phyloP scores from a whole-genome alignment of 148 eudicot genomes.

The Persicaria tinctoria region DNA sequence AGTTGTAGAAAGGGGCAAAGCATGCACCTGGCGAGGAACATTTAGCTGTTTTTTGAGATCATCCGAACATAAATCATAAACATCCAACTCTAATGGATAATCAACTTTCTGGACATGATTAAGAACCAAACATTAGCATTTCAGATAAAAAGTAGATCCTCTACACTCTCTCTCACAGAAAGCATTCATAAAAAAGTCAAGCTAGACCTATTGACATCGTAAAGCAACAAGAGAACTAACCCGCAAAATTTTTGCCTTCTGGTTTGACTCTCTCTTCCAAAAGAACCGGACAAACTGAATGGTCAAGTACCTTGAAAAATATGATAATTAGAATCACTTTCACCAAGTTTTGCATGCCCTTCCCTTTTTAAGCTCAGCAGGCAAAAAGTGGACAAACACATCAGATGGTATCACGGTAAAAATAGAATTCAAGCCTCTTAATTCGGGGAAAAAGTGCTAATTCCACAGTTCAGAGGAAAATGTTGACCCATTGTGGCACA shows the following conservation, averaged over 20 bases:
- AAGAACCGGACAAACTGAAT: slow-evolving; percentile 95
- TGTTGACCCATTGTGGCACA: not conserved
- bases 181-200: not conserved
- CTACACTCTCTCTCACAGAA: not conserved
- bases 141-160: not conserved
- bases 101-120: slow-evolving; percentile 76
- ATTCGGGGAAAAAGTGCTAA: not conserved
- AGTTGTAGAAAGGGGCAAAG: not conserved
- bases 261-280: slow-evolving; percentile 99
- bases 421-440: not conserved
- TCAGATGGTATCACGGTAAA: not conserved
- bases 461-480: not conserved
- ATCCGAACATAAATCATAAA: slow-evolving; percentile 86
- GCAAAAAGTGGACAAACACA: not conserved
- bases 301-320: slow-evolving; percentile 67
- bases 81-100: slow-evolving; percentile 88
- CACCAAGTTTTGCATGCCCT: too few relatives aligned
- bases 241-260: slow-evolving; percentile 97
- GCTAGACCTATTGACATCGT: not conserved
- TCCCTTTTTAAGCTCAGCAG: too few relatives aligned
- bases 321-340: not conserved
- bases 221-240: slow-evolving; percentile 30
- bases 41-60: slow-evolving; percentile 78
- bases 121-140: not conserved
- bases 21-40: slow-evolving; percentile 74